Base-by-base conservation (phyloP, 257 asterid genomes). In the Ballota nigra region DNA sequence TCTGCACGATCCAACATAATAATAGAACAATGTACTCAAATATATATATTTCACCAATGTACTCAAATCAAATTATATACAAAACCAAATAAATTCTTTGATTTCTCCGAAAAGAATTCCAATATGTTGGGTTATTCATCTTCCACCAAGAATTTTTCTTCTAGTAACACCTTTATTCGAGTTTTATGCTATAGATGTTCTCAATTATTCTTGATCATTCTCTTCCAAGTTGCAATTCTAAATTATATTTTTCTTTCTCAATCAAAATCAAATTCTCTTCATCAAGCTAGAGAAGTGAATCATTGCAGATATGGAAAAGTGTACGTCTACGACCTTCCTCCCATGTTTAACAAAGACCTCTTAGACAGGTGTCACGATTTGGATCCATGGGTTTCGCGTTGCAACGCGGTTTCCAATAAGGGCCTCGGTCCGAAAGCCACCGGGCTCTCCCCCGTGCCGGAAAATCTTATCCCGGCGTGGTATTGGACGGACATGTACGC, bases 401-500 rank as follows among this genome's bases (percentile, higher is more conserved):
- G 96, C 58, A 47, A 78, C 29, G 91, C 87, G 15, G 9, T 90
- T 8, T 86, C 95, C 5, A 78, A 85, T 40, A 5, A 60, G 6
- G 95, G 96, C 6, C 67, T 84, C 26, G 97, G 95, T 5, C 86
- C 85, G 2, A 71, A 22, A 29, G 92, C 88, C 34, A 22, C 70
- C 15, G 75, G 2, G 20, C 74, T 77, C 0, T 29, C 75, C 19
- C 49, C 52, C 40, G 78, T 85, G 58, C 91, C 91, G 15, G 36
- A 33, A 13, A 83, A 75, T 51, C 89, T 85, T 5, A 8, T 49
- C 6, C 68, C 79, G 63, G 65, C 87, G 16, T 88, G 95, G 95
- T 84, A 84, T 53, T 86, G 95, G 89, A 86, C 92, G 3, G 95
- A 88, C 59, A 80, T 83, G 87, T 82, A 82, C 34, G 86, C 89